Evolutionary conservation across 148 eudicot genomes (phyloP), one percentile per base, ranked within the genome.

Genomic region (Camellia sinensis): DNA sequence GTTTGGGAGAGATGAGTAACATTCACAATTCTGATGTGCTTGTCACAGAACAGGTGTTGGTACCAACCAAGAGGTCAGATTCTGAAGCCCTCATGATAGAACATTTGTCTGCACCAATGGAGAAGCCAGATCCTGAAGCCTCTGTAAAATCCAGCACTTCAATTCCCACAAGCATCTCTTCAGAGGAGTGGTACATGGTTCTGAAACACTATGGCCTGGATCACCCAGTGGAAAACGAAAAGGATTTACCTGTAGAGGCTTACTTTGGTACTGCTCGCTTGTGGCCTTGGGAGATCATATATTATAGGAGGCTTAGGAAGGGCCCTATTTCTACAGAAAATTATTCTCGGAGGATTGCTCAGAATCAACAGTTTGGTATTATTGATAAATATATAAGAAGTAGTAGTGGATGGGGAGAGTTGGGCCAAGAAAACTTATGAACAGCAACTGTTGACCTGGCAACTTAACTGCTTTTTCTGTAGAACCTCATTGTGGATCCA

Each of bases 381-480:
- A 85, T 83, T 84, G 92, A 89, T 48, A 91, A 88, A 61, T 86
- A 85, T 75, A 81, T 88, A 37, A 86, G 90, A 82, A 84, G 94
- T 80, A 87, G 94, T 76, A 91, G 91, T 76, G 94, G 92, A 61
- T 89, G 94, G 92, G 78, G 81, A 62, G 90, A 87, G 77, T 75
- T 52, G 48, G 15, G 62, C 81, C 73, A 87, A 65, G 84, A 86
- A 21, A 71, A 76, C 77, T 4, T 62, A 41, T 85, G 82, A 78
- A 53, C n/a, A 43, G 69, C 40, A 50, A 53, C 59, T 44, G 61
- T 81, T 72, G 59, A 19, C 14, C 46, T 5, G n/a, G 13, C 74
- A 48, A 50, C 17, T 45, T 7, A 21, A 43, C 17, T 69, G 50
- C 56, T 15, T 50, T n/a, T 29, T 10, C n/a, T 53, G 44, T 72